Conservation (phyloP, 495 filamentous ascomycete species). For the Halenospora varia region DNA sequence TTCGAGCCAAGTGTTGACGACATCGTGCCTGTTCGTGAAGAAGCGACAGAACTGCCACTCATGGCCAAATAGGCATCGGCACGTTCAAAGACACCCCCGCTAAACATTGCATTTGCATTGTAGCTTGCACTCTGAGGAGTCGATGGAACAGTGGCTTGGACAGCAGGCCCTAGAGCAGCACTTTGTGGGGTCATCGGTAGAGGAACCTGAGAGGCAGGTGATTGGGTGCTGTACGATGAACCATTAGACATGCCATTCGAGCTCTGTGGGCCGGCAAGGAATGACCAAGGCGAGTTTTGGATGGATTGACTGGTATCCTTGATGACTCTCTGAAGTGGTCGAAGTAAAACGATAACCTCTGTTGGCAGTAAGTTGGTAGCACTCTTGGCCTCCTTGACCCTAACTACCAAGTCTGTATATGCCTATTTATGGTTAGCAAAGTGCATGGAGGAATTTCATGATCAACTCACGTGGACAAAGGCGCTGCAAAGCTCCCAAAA, state of each 20-base stretch:
- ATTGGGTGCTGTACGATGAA: constrained; percentile 19
- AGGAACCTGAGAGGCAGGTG: constrained; percentile 28
- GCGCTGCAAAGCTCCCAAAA: constrained; percentile 81
- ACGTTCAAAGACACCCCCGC: constrained; percentile 68
- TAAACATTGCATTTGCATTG: constrained; percentile 59
- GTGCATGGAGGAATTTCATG: not conserved
- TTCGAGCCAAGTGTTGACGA: constrained; percentile 20
- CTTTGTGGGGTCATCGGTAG: constrained; percentile 67
- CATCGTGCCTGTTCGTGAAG: constrained; percentile 27
- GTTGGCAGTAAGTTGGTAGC: constrained; percentile 57
- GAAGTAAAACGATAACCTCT: constrained; percentile 66
- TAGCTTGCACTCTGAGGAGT: constrained; percentile 65
- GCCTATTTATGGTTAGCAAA: constrained; percentile 36
- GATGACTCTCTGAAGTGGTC: constrained; percentile 70
- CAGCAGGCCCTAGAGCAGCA: constrained; percentile 81
- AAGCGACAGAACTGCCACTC: constrained; percentile 16
- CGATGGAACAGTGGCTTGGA: constrained; percentile 82
- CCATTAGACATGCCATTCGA: constrained; percentile 16
- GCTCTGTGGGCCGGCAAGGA: constrained; percentile 11
- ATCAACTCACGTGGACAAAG: constrained; percentile 54
- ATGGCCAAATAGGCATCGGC: constrained; percentile 66
- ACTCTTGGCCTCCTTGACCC: constrained; percentile 63
- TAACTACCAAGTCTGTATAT: constrained; percentile 68
- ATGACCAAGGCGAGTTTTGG: constrained; percentile 73
- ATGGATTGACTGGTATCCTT: constrained; percentile 73